Evolutionary conservation across 2,329 filamentous ascomycete species (phyloP).

Genomic region (Corynespora cassiicola): DNA sequence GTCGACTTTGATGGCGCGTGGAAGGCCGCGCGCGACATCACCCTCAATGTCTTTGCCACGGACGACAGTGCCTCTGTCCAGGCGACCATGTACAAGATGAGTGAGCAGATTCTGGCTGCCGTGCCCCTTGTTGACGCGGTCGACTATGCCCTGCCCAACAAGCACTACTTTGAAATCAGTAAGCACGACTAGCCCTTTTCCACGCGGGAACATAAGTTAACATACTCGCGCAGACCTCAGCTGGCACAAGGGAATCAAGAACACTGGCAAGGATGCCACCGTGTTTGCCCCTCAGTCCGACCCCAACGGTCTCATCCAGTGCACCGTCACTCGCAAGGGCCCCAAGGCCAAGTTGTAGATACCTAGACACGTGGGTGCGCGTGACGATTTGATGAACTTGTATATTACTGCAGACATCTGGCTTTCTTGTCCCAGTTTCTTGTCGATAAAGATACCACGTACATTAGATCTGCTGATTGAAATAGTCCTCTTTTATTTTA

Average conservation of each 20-base stretch:
- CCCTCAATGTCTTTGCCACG: conserved; percentile 87
- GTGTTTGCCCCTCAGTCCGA: conserved; percentile 92
- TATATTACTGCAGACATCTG: conserved; percentile 13
- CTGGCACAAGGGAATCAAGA: conserved; percentile 96
- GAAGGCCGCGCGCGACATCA: conserved; percentile 79
- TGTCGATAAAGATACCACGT: conserved; percentile 12
- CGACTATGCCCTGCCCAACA: conserved; percentile 90
- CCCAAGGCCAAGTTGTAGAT: conserved; percentile 52
- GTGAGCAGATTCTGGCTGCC: conserved; percentile 78
- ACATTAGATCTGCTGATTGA: no score
- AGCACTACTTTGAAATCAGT: conserved; percentile 98
- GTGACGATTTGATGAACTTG: conserved; percentile 18
- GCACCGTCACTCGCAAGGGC: conserved; percentile 74
- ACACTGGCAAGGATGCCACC: conserved; percentile 93
- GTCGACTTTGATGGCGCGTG: conserved; percentile 80
- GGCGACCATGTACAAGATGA: conserved; percentile 99
- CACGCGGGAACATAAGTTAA: conserved; percentile 9
- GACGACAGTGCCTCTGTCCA: conserved; percentile 94
- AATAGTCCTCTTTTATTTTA: no score
- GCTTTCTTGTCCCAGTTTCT: conserved; percentile 7
- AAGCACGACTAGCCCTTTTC: conserved; percentile 45
- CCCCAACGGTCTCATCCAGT: conserved; percentile 95
- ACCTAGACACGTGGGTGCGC: no score
- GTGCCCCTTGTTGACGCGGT: conserved; percentile 76
- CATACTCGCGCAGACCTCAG: conserved; percentile 71